Evolutionary conservation across 768 basidiomycete genomes (phyloP), one percentile per base, ranked within the genome.

Genomic region (Suillus clintonianus): DNA sequence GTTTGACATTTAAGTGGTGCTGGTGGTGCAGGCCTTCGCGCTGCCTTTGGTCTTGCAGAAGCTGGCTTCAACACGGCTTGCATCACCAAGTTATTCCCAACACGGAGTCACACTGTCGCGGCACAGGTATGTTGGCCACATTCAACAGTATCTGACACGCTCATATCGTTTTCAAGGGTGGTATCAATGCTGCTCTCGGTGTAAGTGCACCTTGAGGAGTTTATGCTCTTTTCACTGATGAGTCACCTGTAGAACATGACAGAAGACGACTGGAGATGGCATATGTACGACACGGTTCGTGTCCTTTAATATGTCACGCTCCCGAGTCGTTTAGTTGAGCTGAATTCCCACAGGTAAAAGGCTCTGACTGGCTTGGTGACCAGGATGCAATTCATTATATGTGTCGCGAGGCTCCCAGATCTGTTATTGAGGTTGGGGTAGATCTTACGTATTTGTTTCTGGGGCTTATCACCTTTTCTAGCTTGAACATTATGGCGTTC

Each of bases 311-410:
- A 61, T 50, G 48, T 45, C 37, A 27, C n/a, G 36, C 42, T 45
- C 36, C 55, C 39, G 11, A 36, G 67, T 68, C 41, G 63, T 34
- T 34, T n/a, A 34, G 32, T 34, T 14, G 19, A 34, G 19, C 63
- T 74, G 57, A 65, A 71, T 59, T 63, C 43, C n/a, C 36, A 57
- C 70, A 94, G 88, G 97, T 99, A 63, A 99, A 99, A 85, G 97
- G 97, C 66, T 97, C 95, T 59, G 97, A 99, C 80, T 99, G 97
- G 97, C 89, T 99, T 43, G 97, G 97, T 77, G 97, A 99, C 82
- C 95, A 96, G 80, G 97, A 99, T 73, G 97, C 97, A 56, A 99
- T 99, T 70, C 97, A 99, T 74, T 99, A 99, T 82, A 99, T 99
- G 97, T 97, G 95, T 77, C 85, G 95, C 42, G 97, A 99, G 78